Evolutionary conservation across 139 green algal genomes (phyloP).

Genomic region (Tetratostichococcus sp.): DNA sequence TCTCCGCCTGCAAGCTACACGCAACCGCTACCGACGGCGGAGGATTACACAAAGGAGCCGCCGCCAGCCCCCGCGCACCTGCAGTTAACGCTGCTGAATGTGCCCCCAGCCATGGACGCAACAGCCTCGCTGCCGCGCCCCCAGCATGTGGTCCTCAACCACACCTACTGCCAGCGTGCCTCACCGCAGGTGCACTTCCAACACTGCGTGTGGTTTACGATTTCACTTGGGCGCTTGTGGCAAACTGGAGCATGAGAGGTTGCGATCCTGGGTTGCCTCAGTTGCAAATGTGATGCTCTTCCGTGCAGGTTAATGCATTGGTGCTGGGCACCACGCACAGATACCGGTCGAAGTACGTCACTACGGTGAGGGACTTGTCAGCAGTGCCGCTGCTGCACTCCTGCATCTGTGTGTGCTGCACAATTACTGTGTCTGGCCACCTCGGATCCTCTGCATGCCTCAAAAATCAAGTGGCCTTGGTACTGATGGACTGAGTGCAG

Average conservation of each 20-base stretch:
- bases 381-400: too few species aligned
- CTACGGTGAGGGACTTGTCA: slow-evolving; percentile 50
- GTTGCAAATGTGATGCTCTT: too few species aligned
- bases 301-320: slow-evolving; percentile 42
- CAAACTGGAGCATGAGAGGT: too few species aligned
- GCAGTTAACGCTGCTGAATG: slow-evolving; percentile 95
- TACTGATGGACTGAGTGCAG: too few species aligned
- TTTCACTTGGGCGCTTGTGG: too few species aligned
- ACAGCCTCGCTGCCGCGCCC: slow-evolving; percentile 83
- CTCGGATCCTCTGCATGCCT: too few species aligned
- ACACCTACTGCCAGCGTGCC: slow-evolving; percentile 82
- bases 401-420: too few species aligned
- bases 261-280: not conserved
- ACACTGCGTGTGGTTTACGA: not conserved
- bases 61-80: slow-evolving; percentile 89
- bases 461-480: too few species aligned
- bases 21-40: slow-evolving; percentile 50
- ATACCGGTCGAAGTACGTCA: slow-evolving; percentile 97
- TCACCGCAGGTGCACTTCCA: slow-evolving; percentile 25
- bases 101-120: slow-evolving; percentile 73
- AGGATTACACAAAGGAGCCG: slow-evolving; percentile 97
- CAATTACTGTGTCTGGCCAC: too few species aligned
- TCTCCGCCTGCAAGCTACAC: slow-evolving; percentile 64
- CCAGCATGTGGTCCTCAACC: slow-evolving; percentile 98
- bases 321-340: slow-evolving; percentile 88